phyloP scores from a whole-genome alignment of 768 basidiomycete species.

The Vishniacozyma victoriae region DNA sequence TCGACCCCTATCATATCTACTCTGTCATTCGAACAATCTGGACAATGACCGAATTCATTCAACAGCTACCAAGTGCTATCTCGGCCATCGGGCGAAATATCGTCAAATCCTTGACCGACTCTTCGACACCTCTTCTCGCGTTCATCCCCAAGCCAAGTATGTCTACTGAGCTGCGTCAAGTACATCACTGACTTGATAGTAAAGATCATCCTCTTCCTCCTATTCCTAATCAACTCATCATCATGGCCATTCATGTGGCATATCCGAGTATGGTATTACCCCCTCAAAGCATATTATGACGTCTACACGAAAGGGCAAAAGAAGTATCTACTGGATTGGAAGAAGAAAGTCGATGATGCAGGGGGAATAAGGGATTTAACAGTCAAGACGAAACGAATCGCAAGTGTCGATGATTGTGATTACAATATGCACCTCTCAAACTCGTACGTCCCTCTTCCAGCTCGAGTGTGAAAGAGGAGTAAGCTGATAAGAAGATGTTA shows the following conservation, averaged over 20 bases:
- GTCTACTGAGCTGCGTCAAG: background rate
- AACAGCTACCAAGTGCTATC: no score
- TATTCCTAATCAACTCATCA: conserved; percentile 32
- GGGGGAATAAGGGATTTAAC: conserved; percentile 22
- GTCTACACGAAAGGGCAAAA: conserved; percentile 24
- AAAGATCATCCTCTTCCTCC: conserved; percentile 30
- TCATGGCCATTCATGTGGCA: conserved; percentile 42
- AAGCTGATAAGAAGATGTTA: no score
- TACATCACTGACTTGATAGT: conserved; percentile 11
- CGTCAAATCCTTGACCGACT: background rate
- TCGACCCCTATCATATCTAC: no score
- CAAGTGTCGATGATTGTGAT: conserved; percentile 39
- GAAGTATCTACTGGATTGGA: conserved; percentile 30
- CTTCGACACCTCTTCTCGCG: conserved; percentile 12
- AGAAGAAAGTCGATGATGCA: conserved; percentile 2
- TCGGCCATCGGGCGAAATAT: background rate
- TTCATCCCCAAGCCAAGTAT: conserved; percentile 19
- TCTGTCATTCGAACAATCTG: no score
- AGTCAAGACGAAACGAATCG: conserved; percentile 17
- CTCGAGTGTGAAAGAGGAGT: background rate
- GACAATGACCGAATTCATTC: no score
- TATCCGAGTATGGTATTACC: conserved; percentile 28
- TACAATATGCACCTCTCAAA: conserved; percentile 40
- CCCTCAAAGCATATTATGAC: conserved; percentile 24
- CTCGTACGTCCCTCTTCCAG: conserved; percentile 23